Percentiles rank a stretch among this genome's conserved stretches.
phyloP scores from a whole-genome alignment of 2,329 filamentous ascomycete species.

The Pseudogymnoascus sp. region DNA sequence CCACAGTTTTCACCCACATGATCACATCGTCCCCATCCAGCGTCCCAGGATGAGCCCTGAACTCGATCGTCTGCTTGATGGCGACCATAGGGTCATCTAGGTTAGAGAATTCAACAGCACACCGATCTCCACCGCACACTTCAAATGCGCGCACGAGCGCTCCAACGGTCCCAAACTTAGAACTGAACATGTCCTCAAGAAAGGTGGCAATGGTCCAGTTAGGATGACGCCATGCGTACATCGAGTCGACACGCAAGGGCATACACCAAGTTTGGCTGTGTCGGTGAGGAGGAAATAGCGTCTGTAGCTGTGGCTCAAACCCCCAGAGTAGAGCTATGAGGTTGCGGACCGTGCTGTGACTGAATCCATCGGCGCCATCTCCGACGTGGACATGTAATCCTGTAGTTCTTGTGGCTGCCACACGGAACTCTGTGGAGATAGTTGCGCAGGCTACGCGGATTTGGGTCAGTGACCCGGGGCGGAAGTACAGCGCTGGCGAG shows the following conservation, averaged over 20 bases:
- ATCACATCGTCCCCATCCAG: constrained; percentile 15
- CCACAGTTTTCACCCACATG: constrained; percentile 18
- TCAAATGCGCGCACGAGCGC: neutral
- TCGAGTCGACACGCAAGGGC: neutral
- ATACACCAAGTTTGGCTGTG: neutral
- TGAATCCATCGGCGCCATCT: constrained; percentile 21
- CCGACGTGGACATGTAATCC: constrained; percentile 30
- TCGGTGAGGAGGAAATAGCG: constrained; percentile 20
- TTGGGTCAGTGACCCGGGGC: constrained; percentile 9
- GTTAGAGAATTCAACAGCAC: neutral
- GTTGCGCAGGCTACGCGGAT: constrained; percentile 12
- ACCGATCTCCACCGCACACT: neutral
- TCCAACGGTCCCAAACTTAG: neutral
- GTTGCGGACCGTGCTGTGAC: constrained; percentile 24
- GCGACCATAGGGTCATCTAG: neutral
- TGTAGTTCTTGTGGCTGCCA: constrained; percentile 20
- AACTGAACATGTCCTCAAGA: neutral
- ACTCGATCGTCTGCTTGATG: constrained; percentile 21
- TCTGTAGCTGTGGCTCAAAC: constrained; percentile 25
- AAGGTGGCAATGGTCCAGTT: neutral
- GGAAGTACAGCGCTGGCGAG: constrained; percentile 17
- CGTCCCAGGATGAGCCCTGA: constrained; percentile 22
- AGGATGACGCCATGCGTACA: neutral
- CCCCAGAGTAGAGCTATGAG: constrained; percentile 23
- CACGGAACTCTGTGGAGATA: constrained; percentile 16